Evolutionary conservation across 2,329 filamentous ascomycete species (phyloP).

Genomic region (Talaromyces sp.): DNA sequence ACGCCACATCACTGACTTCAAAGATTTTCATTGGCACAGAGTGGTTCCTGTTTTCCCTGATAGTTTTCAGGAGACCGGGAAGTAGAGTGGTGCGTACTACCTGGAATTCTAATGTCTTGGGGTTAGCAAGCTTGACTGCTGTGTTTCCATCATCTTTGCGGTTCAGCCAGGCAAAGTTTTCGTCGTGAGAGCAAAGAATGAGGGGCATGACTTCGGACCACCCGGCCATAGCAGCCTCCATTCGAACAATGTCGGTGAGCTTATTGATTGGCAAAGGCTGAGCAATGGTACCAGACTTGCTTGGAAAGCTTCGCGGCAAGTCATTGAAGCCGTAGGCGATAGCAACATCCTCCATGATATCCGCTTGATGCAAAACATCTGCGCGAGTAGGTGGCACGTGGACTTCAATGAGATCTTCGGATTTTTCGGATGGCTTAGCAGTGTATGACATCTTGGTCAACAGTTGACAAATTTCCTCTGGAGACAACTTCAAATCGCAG

Average conservation of each 20-base stretch:
- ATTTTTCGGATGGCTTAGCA: slow-evolving; percentile 67
- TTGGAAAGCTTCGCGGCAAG: slow-evolving; percentile 79
- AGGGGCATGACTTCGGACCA: slow-evolving; percentile 96
- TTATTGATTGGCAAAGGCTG: slow-evolving; percentile 90
- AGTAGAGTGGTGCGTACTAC: slow-evolving; percentile 82
- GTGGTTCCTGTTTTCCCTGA: slow-evolving; percentile 88
- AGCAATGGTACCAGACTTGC: slow-evolving; percentile 78
- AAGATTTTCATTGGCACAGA: slow-evolving; percentile 86
- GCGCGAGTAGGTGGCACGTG: slow-evolving; percentile 83
- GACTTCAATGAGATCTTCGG: slow-evolving; percentile 70
- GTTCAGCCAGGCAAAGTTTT: slow-evolving; percentile 96
- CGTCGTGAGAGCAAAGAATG: slow-evolving; percentile 94
- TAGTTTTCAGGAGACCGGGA: slow-evolving; percentile 85
- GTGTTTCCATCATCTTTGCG: slow-evolving; percentile 79
- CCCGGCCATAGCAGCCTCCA: slow-evolving; percentile 86
- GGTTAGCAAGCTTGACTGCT: slow-evolving; percentile 81
- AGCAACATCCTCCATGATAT: slow-evolving; percentile 97
- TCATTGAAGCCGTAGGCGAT: slow-evolving; percentile 98
- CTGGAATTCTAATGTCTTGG: slow-evolving; percentile 90
- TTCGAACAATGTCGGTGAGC: slow-evolving; percentile 81
- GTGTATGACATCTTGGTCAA: slow-evolving; percentile 83
- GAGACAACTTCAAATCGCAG: slow-evolving; percentile 72
- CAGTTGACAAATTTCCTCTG: slow-evolving; percentile 70
- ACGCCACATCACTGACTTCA: slow-evolving; percentile 83
- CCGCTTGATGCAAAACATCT: slow-evolving; percentile 91